Base-by-base conservation (phyloP, 2,329 filamentous ascomycete species). In the Trichoderma afroharzianum region DNA sequence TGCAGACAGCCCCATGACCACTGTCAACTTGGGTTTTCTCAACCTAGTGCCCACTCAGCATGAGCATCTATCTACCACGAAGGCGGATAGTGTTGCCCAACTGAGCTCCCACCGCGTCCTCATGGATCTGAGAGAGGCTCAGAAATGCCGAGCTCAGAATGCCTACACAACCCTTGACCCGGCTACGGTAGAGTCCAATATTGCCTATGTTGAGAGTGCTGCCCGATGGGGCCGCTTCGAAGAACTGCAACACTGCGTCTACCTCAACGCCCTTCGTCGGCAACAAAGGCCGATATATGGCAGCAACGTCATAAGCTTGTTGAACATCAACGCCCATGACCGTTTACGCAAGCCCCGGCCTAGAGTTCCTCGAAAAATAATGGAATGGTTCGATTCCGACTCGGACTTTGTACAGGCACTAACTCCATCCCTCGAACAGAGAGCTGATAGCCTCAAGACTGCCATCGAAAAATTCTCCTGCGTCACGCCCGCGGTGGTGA, bases 401-500 rank as follows among this genome's bases (percentile, higher is more conserved):
- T 93, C 93, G 1, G 85, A 85, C 6, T 79, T 88, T 26, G 83
- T 95, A 63, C 85, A 85, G 47, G 85, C 88, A 4, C 88, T 96
- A 82, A 88, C 96, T n/a, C 89, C 91, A 21, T 94, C 91, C 0
- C 80, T 97, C 0, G 87, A 91, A 53, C 88, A 93, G 76, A 91
- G 94, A 28, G 91, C 94, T 1, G 87, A 90, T 66, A 85, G 86
- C 15, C 86, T 97, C 81, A 91, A 95, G 76, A 90, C 89, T 0
- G 90, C 88, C 3, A 91, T 99, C 68, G 90, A 92, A 74, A 93
- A 95, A 78, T 99, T 98, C 77, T 93, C 93, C 1, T 99, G 95
- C 76, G 90, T 97, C 39, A 98, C 96, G 0, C 96, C 96, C 2
- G 91, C 93, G 1, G 95, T 94, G 14, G 90, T 97, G 4, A 94